A percentile compares a stretch with the other conserved stretches of the same genome.
Evolutionary conservation across 2,329 filamentous ascomycete genomes (phyloP).

Genomic region (Clonostachys chloroleuca): DNA sequence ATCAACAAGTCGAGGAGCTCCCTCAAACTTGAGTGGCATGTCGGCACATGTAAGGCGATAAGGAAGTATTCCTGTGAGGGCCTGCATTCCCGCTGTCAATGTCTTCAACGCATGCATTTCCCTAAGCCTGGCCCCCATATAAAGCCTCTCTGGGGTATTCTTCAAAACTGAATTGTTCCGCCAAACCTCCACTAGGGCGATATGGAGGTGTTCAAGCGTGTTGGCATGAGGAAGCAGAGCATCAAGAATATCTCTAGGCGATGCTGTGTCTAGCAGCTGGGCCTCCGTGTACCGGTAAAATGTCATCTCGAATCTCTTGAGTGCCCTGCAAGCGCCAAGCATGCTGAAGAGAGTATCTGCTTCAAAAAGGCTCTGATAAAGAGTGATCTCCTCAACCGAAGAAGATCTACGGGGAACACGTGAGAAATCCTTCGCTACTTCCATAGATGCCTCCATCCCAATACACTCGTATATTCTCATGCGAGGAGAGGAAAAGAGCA

Average conservation of each 20-base stretch:
- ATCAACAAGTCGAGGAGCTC: not conserved
- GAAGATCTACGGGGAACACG: too few relatives aligned
- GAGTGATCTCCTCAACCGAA: too few relatives aligned
- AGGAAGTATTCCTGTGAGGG: not conserved
- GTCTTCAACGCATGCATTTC: not conserved
- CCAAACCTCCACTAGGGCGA: conserved; percentile 4
- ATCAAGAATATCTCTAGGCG: conserved; percentile 2
- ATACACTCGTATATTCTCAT: too few relatives aligned
- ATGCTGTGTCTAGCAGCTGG: too few relatives aligned
- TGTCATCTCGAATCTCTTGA: not conserved
- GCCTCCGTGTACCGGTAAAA: too few relatives aligned
- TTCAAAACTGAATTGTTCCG: not conserved
- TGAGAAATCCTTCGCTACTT: too few relatives aligned
- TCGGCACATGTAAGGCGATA: too few relatives aligned
- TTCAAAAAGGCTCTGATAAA: too few relatives aligned
- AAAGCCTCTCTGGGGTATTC: not conserved
- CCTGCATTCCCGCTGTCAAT: not conserved
- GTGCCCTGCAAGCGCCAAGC: not conserved
- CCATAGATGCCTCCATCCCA: too few relatives aligned
- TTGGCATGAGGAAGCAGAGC: conserved; percentile 1
- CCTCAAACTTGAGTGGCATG: not conserved
- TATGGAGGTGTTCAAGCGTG: conserved; percentile 4
- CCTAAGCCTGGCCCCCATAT: not conserved
- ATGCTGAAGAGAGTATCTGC: not conserved
- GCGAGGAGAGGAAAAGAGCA: too few relatives aligned